phyloP scores from a whole-genome alignment of 768 basidiomycete species.

The Gymnopilus dilepis region DNA sequence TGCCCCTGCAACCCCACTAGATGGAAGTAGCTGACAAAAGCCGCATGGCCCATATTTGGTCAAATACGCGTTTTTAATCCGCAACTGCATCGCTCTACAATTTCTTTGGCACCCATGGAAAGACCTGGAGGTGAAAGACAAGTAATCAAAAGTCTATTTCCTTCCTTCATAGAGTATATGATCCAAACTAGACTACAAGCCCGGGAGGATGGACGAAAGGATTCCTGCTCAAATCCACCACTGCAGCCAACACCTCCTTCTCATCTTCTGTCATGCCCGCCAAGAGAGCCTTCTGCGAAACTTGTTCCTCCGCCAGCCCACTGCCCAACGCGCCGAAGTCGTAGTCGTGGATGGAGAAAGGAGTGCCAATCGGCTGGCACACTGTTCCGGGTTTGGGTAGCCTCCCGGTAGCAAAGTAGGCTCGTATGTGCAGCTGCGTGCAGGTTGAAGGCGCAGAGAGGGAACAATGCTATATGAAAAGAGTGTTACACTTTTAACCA shows the following conservation, averaged over 20 bases:
- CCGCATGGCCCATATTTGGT: too few species aligned
- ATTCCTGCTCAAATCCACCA: conserved; percentile 12
- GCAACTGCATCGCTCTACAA: too few species aligned
- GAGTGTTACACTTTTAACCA: too few species aligned
- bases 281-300: not conserved
- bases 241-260: conserved; percentile 1
- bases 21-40: too few species aligned
- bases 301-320: not conserved
- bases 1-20: too few species aligned
- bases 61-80: too few species aligned
- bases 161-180: too few species aligned
- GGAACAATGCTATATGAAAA: conserved; percentile 37
- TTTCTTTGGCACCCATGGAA: too few species aligned
- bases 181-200: too few species aligned
- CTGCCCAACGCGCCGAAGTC: not conserved
- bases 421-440: conserved; percentile 37
- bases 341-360: conserved; percentile 4
- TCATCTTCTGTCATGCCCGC: conserved; percentile 1
- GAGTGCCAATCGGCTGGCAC: conserved; percentile 36
- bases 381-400: conserved; percentile 46
- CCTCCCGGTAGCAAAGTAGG: conserved; percentile 45
- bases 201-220: conserved; percentile 2
- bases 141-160: too few species aligned
- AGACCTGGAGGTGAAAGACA: too few species aligned
- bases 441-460: conserved; percentile 39